Conservation (phyloP, 371 early-diverging fungal species). For the Mucor irregularis region DNA sequence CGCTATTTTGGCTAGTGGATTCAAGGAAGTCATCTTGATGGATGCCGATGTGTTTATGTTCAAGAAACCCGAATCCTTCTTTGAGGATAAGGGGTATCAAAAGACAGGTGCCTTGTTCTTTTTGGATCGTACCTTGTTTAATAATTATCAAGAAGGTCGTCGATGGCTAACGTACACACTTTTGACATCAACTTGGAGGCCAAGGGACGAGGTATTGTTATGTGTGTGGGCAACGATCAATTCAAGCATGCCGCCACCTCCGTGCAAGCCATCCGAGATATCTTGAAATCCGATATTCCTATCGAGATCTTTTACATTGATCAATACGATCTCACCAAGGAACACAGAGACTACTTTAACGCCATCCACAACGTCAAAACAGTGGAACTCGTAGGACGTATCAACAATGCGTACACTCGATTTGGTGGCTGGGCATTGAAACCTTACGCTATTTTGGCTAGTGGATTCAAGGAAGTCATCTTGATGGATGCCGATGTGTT, state of each 20-base stretch:
- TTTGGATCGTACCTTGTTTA: conserved; percentile 59
- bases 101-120: conserved; percentile 65
- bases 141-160: conserved; percentile 33
- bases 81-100: conserved; percentile 56
- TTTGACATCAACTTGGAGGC: conserved; percentile 29
- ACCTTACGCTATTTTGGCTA: conserved; percentile 66
- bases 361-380: conserved; percentile 46
- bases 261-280: conserved; percentile 54
- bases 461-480: conserved; percentile 63
- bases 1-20: conserved; percentile 65
- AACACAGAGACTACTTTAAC: conserved; percentile 38
- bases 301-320: conserved; percentile 73
- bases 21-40: conserved; percentile 65
- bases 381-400: conserved; percentile 44
- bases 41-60: conserved; percentile 78
- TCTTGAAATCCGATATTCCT: conserved; percentile 62
- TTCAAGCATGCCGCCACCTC: conserved; percentile 59
- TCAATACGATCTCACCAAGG: conserved; percentile 50
- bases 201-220: conserved; percentile 59
- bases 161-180: conserved; percentile 45
- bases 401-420: conserved; percentile 49
- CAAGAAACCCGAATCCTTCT: conserved; percentile 59
- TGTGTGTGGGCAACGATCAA: conserved; percentile 67
- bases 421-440: conserved; percentile 67
- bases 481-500: conserved; percentile 78